Percentiles rank a stretch among this genome's conserved stretches.
Evolutionary conservation across 2,329 filamentous ascomycete genomes (phyloP).

Genomic region (Elsinoe australis): DNA sequence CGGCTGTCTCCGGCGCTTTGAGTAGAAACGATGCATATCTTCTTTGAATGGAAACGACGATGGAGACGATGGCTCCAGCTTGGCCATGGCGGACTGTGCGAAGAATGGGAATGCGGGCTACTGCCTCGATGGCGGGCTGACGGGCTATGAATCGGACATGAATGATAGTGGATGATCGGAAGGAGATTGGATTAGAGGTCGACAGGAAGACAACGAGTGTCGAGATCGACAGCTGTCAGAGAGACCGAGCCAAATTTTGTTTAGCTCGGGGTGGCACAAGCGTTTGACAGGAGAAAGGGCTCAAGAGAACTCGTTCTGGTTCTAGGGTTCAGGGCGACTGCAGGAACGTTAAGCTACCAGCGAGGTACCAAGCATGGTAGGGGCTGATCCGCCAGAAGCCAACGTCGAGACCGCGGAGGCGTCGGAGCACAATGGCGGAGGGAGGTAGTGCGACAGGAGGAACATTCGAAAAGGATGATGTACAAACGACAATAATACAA

Average conservation of each 20-base stretch:
- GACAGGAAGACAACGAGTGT: too few relatives aligned
- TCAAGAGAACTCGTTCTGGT: too few relatives aligned
- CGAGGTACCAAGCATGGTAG: constrained; percentile 1
- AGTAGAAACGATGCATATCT: constrained; percentile 14
- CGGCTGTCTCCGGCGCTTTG: constrained; percentile 14
- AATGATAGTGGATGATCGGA: too few relatives aligned
- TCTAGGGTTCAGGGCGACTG: constrained; percentile 1
- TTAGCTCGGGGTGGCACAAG: not conserved
- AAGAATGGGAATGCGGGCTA: too few relatives aligned
- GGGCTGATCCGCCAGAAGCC: not conserved
- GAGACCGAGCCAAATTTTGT: too few relatives aligned
- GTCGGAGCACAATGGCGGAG: not conserved
- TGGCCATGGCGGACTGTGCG: constrained; percentile 5
- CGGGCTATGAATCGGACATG: too few relatives aligned
- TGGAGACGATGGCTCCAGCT: constrained; percentile 5
- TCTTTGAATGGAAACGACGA: constrained; percentile 7
- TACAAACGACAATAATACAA: constrained; percentile 1
- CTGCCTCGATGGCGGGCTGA: too few relatives aligned
- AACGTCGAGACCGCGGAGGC: constrained; percentile 1
- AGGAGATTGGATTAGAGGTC: too few relatives aligned
- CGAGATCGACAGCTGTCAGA: too few relatives aligned
- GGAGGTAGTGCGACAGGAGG: not conserved
- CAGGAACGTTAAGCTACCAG: constrained; percentile 11
- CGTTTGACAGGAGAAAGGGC: constrained; percentile 12
- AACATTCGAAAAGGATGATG: not conserved